Base-by-base conservation (phyloP, 2,329 filamentous ascomycete genomes). In the Pseudogymnoascus sp. region DNA sequence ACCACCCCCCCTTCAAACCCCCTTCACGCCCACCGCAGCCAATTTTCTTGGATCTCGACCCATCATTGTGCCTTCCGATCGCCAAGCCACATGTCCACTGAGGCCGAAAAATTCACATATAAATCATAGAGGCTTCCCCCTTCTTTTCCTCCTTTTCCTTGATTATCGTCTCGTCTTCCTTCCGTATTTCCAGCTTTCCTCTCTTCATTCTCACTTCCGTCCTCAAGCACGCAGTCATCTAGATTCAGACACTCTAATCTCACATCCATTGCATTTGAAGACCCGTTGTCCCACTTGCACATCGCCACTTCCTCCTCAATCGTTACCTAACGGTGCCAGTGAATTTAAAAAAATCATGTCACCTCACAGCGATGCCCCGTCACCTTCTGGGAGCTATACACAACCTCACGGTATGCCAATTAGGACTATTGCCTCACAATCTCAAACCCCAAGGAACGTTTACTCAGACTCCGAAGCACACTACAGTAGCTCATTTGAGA, bases 331-430 rank as follows among this genome's bases (percentile, higher is more conserved):
- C 5, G 23, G n/a, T 52, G 45, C 45, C 45, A 30, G 45, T 30
- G 15, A 34, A 28, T 13, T 18, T 38, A 15, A 33, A 28, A 28
- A 33, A 61, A 65, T 60, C 21, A 78, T 79, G 77, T 68, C 76
- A 63, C 77, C 76, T 37, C 76, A 79, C 68, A 77, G 74, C 64
- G 74, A 79, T 65, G 73, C 75, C 30, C 74, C 74, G 21, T 78
- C 76, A n/a, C 74, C 76, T n/a, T 67, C 72, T 37, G 72, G 73
- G 38, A 77, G 74, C 70, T 78, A 74, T 66, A 72, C 73, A n/a
- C 67, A 71, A 62, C 70, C 45, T 9, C 45, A 52, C 3, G 45
- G 45, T 52, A 52, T 52, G 45, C 45, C 45, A 30, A 52, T 52
- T 30, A 52, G 45, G 45, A 52, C 26, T 26, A 52, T 5, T 30